Base-by-base conservation (phyloP, 2,329 filamentous ascomycete genomes). In the Penicillium brasilianum region DNA sequence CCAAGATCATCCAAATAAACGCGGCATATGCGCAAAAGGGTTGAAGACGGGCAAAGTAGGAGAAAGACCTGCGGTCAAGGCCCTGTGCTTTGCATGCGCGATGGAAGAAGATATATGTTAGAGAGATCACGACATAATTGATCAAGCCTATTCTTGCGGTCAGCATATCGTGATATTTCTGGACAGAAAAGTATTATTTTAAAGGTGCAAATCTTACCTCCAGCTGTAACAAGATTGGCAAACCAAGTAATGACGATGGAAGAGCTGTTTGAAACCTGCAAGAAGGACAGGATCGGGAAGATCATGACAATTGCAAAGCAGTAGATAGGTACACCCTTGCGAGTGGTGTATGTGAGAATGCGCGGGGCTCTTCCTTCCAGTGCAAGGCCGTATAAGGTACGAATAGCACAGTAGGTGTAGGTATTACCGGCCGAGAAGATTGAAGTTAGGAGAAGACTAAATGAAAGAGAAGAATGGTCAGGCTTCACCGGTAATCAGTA, bases 61-160 rank as follows among this genome's bases (percentile, higher is more conserved):
- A 85, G 22, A 88, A 76, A 0, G 74, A 75, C 13, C 71, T 77
- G 61, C 87, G 85, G 72, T 84, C 81, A 46, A 85, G 49, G 1
- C 80, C 80, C 66, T 85, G 83, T 0, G 76, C 82, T 67, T 82
- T 78, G 67, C 77, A 77, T 4, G 85, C 85, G 50, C 80, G 79
- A 76, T 85, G 82, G 78, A 87, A 88, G 69, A 76, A 82, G 60
- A 87, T 78, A 73, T 85, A 88, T n/a, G 85, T 88, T 25, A 83
- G 71, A 49, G 77, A 78, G 77, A 87, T 87, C 71, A 85, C 80
- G 61, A 89, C 81, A 74, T 87, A 89, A 77, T 88, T 85, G 73
- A 89, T 87, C 13, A 74, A 58, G 10, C 67, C 72, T 71, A 52
- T 43, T 36, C 16, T 34, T 49, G 14, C 64, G 52, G 36, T 54